Evolutionary conservation across 2,329 filamentous ascomycete genomes (phyloP).

Genomic region (Teratosphaeria zuluensis): DNA sequence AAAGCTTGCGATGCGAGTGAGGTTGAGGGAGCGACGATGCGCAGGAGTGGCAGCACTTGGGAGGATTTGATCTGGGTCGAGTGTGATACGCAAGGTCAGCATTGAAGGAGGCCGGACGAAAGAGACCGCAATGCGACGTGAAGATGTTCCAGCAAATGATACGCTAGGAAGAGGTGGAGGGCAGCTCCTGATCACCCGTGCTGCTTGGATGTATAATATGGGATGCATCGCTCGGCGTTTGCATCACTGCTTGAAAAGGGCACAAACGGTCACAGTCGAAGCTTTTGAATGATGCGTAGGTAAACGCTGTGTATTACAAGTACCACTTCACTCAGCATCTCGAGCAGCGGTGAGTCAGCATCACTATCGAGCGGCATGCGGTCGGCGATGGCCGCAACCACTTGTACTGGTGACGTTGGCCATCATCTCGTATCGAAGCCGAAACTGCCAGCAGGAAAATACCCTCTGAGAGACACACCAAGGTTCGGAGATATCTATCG

Average conservation of each 20-base stretch:
- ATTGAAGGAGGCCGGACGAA: neutral
- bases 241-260: neutral
- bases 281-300: neutral
- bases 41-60: neutral
- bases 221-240: slow-evolving; percentile 1
- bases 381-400: neutral
- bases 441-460: too few relatives aligned
- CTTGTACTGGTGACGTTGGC: too few relatives aligned
- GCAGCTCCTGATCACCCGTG: neutral
- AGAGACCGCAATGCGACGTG: neutral
- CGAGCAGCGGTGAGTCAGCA: too few relatives aligned
- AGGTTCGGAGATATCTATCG: too few relatives aligned
- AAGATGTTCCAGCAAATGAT: neutral
- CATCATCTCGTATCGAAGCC: too few relatives aligned
- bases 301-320: neutral
- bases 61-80: neutral
- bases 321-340: neutral
- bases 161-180: neutral
- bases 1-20: neutral
- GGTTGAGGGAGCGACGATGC: neutral
- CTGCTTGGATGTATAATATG: neutral
- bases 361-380: too few relatives aligned
- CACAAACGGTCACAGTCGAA: neutral
- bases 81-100: neutral
- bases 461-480: too few relatives aligned